These are phyloP conservation scores for Lepiota brunneoincarnata DNA, from an alignment of 768 basidiomycete species.

Conservation along the genomic window DNA sequence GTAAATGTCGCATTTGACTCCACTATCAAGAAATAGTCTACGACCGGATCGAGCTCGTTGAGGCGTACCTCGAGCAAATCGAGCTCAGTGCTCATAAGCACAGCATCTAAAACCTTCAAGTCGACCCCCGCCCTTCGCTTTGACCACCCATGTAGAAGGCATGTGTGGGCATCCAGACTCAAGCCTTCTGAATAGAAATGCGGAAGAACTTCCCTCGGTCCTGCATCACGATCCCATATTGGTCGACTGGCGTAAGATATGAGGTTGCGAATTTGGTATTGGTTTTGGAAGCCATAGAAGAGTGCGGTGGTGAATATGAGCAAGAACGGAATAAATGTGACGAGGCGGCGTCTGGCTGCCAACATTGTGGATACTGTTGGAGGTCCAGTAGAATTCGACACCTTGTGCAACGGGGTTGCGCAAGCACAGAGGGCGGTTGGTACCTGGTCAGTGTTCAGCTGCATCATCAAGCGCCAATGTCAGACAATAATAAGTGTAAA, in stretches of 20 bases:
- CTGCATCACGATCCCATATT: conserved; percentile 54
- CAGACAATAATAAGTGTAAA: too few relatives aligned
- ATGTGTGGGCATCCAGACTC: conserved; percentile 39
- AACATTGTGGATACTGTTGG: conserved; percentile 10
- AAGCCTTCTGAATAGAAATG: conserved; percentile 59
- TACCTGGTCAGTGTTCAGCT: too few relatives aligned
- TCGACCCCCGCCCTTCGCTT: conserved; percentile 28
- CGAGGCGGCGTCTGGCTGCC: conserved; percentile 25
- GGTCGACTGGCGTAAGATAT: conserved; percentile 57
- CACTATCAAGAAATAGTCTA: conserved; percentile 59
- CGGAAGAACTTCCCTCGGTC: conserved; percentile 42
- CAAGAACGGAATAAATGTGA: conserved; percentile 30
- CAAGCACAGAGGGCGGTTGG: too few relatives aligned
- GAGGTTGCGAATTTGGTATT: conserved; percentile 48
- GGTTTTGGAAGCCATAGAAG: conserved; percentile 38
- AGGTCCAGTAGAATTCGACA: not conserved
- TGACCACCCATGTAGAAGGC: conserved; percentile 56
- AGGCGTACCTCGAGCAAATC: conserved; percentile 63
- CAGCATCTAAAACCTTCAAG: conserved; percentile 52
- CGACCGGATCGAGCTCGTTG: conserved; percentile 55
- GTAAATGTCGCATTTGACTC: conserved; percentile 65
- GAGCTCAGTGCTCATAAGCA: conserved; percentile 62
- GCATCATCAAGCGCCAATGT: too few relatives aligned
- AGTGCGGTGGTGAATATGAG: conserved; percentile 26
- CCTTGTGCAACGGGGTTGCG: too few relatives aligned